Base-by-base conservation (phyloP, 192 early-diverging fungal species). In the Irineochytrium annulatum region DNA sequence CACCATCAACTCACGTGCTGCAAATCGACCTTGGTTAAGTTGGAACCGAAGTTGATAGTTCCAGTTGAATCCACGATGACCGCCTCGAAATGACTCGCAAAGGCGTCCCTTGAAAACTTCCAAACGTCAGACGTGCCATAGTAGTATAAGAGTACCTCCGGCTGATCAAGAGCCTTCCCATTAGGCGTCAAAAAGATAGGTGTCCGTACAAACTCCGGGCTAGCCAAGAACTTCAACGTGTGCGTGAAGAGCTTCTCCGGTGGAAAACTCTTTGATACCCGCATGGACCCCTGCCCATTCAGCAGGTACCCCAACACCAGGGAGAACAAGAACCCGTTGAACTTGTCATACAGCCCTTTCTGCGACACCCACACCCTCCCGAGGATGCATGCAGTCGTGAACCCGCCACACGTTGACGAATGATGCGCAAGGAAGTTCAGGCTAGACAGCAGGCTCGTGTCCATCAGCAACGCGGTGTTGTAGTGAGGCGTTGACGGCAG, bases 221-320 rank as follows among this genome's bases (percentile, higher is more conserved):
- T 77, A 55, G 82, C 84, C 29, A 95, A 49, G 61, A 88, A 93
- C 62, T 94, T 91, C 44, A 98, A 82, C 0, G 88, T 84, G 37
- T 92, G 87, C 41, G 86, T 84, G 51, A 94, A 75, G 65, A 98
- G 75, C 69, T 94, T 91, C 70, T 5, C 89, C 85, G 67, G 82
- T 89, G 74, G 88, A 91, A 14, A 30, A 94, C 65, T 51, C 80
- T 84, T 17, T 55, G 58, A 30, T 58, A 37, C 11, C 58, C 68
- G 49, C 52, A 5, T 39, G 62, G 72, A 82, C 87, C 82, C 48
- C 43, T 19, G 76, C 71, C 49, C 87, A n/a, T n/a, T n/a, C 52
- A 98, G 69, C 43, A 98, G 74, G 65, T 89, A 94, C 0, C 78
- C 90, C 76, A 95, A 84, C n/a, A 94, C 49, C 90, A 96, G 89